phyloP scores from a whole-genome alignment of 495 filamentous ascomycete genomes.

The Stereocaulon alpinum region DNA sequence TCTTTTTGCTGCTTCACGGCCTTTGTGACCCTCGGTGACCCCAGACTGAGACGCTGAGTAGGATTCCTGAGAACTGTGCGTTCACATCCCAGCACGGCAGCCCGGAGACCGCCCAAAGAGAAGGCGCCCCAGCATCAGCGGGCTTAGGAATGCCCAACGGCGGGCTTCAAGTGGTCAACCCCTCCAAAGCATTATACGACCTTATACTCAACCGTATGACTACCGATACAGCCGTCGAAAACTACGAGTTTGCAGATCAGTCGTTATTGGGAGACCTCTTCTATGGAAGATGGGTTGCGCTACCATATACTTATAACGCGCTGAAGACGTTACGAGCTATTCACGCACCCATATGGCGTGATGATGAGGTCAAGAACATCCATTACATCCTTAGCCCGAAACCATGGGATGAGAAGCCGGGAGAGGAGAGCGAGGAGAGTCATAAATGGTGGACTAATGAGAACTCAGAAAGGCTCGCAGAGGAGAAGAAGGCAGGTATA shows the following conservation, averaged over 20 bases:
- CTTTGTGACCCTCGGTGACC: background rate
- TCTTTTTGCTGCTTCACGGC: background rate
- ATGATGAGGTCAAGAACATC: conserved; percentile 65
- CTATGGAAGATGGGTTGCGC: conserved; percentile 53
- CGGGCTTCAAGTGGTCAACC: conserved; percentile 63
- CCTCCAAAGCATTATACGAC: conserved; percentile 43
- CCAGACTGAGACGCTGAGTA: conserved; percentile 15
- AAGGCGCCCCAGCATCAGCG: conserved; percentile 39
- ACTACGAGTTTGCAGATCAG: conserved; percentile 71
- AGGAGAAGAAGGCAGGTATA: conserved; percentile 36
- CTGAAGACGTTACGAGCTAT: conserved; percentile 67
- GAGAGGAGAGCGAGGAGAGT: conserved; percentile 39
- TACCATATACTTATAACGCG: conserved; percentile 76
- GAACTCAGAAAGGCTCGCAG: conserved; percentile 41
- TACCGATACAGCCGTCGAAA: conserved; percentile 29
- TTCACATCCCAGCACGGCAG: conserved; percentile 57
- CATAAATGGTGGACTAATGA: conserved; percentile 58
- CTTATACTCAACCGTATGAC: conserved; percentile 43
- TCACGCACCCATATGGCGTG: conserved; percentile 63
- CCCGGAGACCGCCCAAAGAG: conserved; percentile 47
- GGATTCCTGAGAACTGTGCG: conserved; percentile 62
- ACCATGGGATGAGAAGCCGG: conserved; percentile 61
- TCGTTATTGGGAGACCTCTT: conserved; percentile 58
- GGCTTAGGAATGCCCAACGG: conserved; percentile 62
- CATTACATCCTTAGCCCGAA: conserved; percentile 76